Evolutionary conservation across 129 eudicot species (phyloP).

Genomic region (Escallonia rubra): DNA sequence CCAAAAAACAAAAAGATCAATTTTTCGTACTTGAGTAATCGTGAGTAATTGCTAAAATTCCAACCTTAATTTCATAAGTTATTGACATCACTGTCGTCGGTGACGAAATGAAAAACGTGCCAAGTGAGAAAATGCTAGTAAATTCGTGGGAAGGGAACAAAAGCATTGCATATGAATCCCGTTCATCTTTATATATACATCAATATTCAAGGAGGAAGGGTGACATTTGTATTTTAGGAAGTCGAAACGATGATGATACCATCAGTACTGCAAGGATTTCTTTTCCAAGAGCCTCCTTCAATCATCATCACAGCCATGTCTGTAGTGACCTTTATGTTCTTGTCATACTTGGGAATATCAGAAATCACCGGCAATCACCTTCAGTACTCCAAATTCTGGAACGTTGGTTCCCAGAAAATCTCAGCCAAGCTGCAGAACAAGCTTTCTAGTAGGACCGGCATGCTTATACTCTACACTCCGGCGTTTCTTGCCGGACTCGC

Average conservation of each 20-base stretch:
- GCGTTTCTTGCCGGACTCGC: conserved; percentile 34
- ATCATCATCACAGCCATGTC: conserved; percentile 23
- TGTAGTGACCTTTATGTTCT: conserved; percentile 7
- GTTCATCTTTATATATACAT: too few species aligned
- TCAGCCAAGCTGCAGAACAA: neutral
- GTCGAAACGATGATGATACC: too few species aligned
- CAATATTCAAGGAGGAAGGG: too few species aligned
- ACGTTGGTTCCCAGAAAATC: conserved; percentile 10
- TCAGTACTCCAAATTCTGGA: conserved; percentile 56
- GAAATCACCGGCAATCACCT: conserved; percentile 42
- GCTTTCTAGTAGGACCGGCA: conserved; percentile 46
- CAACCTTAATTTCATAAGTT: too few species aligned
- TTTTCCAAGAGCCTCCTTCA: conserved; percentile 33
- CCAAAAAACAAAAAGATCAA: too few species aligned
- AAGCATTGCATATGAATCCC: too few species aligned
- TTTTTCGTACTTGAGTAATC: too few species aligned
- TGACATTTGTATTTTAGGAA: conserved; percentile 20
- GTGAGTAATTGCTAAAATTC: too few species aligned
- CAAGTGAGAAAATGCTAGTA: too few species aligned
- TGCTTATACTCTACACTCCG: conserved; percentile 47
- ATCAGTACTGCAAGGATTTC: conserved; percentile 2
- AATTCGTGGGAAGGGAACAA: too few species aligned
- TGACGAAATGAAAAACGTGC: too few species aligned
- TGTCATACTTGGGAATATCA: conserved; percentile 18
- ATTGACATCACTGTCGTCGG: too few species aligned